A percentile compares a stretch with the other conserved stretches of the same genome.
Evolutionary conservation across 192 early-diverging fungal species (phyloP).

Genomic region (Entomortierella beljakovae): DNA sequence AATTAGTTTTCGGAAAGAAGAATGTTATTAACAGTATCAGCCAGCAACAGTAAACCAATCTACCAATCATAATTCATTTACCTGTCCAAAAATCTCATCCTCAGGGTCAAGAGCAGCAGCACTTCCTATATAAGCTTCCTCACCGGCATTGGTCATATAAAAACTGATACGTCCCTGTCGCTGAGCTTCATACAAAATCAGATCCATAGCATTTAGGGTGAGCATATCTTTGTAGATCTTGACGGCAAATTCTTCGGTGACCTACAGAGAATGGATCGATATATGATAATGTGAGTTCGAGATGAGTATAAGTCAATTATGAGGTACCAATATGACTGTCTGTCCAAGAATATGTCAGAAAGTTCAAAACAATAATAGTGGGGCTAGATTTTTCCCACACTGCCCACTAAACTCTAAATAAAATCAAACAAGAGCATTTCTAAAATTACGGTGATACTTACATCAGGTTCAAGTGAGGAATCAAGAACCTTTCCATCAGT

Average conservation of each 20-base stretch:
- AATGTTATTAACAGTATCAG: too few relatives aligned
- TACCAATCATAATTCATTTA: too few relatives aligned
- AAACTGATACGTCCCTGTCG: slow-evolving; percentile 98
- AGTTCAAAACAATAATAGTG: too few relatives aligned
- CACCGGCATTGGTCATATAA: slow-evolving; percentile 99
- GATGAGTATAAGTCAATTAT: neutral
- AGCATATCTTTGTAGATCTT: slow-evolving; percentile 95
- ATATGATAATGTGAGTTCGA: neutral
- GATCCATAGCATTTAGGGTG: slow-evolving; percentile 90
- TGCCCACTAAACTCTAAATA: neutral
- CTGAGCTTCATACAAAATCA: slow-evolving; percentile 97
- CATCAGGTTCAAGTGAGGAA: slow-evolving; percentile 72
- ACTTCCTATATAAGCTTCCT: slow-evolving; percentile 94
- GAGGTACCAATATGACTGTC: neutral
- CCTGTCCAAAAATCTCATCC: slow-evolving; percentile 95
- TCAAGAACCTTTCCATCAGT: slow-evolving; percentile 83
- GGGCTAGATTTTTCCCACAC: slow-evolving; percentile 9
- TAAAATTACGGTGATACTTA: slow-evolving; percentile 27
- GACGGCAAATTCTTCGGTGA: slow-evolving; percentile 79
- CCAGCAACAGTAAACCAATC: too few relatives aligned
- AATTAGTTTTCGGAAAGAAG: neutral
- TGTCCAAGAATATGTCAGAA: too few relatives aligned
- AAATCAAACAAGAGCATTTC: slow-evolving; percentile 3
- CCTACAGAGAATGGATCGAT: slow-evolving; percentile 45
- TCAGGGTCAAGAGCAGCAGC: slow-evolving; percentile 88